Conservation (phyloP, 306 rosid species). For the Pyrus betulifolia region DNA sequence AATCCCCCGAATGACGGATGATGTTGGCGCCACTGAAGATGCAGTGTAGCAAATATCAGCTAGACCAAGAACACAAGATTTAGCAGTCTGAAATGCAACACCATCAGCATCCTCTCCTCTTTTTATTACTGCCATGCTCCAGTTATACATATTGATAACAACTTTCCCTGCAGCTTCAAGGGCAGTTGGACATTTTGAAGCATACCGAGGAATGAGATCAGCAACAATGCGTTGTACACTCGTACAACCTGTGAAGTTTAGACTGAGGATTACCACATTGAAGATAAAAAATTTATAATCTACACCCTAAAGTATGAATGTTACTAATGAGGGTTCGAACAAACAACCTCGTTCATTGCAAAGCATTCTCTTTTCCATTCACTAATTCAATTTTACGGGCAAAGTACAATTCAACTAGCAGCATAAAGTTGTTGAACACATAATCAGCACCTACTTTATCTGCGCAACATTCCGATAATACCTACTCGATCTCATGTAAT, state of each 20-base stretch:
- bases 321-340: background rate
- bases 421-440: background rate
- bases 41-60: conserved; percentile 63
- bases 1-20: conserved; percentile 70
- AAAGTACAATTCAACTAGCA: background rate
- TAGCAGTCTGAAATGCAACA: conserved; percentile 76
- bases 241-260: conserved; percentile 56
- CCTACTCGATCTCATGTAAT: background rate
- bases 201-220: conserved; percentile 80
- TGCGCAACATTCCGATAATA: background rate
- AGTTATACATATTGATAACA: conserved; percentile 65
- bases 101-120: conserved; percentile 60
- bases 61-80: conserved; percentile 61
- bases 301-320: background rate
- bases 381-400: background rate
- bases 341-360: background rate
- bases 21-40: conserved; percentile 55
- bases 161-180: conserved; percentile 82
- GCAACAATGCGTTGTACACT: conserved; percentile 87
- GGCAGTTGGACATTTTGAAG: conserved; percentile 76
- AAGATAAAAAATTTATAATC: background rate
- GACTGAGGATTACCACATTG: conserved; percentile 19
- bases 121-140: conserved; percentile 47
- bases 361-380: background rate
- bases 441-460: background rate